Evolutionary conservation across 257 asterid species (phyloP).

Genomic region (Plectranthus barbatus): DNA sequence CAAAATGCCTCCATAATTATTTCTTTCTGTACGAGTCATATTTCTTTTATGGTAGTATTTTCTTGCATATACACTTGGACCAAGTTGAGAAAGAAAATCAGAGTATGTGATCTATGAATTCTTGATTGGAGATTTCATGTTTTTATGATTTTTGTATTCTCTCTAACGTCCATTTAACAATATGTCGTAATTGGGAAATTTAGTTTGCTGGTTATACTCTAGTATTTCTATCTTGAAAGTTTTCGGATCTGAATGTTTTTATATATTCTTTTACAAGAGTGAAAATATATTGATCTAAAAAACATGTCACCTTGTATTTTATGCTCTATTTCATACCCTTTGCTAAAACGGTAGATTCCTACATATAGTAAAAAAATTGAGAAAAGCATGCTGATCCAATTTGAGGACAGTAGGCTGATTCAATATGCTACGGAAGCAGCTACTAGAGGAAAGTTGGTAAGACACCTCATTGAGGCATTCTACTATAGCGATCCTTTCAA

Average conservation of each 20-base stretch:
- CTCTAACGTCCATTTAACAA: neutral
- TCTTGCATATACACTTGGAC: constrained; percentile 6
- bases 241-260: neutral
- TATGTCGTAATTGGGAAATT: no score
- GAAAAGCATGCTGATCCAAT: constrained; percentile 32
- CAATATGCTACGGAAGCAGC: constrained; percentile 37
- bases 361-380: constrained; percentile 35
- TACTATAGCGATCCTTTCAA: constrained; percentile 8
- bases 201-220: neutral
- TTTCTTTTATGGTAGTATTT: neutral
- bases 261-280: neutral
- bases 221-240: neutral
- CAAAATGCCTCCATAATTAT: neutral
- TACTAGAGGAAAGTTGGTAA: constrained; percentile 47
- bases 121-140: constrained; percentile 20
- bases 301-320: no score
- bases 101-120: constrained; percentile 18
- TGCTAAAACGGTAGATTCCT: constrained; percentile 49
- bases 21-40: constrained; percentile 9
- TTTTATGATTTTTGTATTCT: constrained; percentile 12
- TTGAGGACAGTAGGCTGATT: no score
- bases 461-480: constrained; percentile 2
- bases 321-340: neutral
- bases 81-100: constrained; percentile 1
- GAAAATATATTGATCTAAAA: no score